Evolutionary conservation across 2,329 filamentous ascomycete genomes (phyloP), one percentile per base, ranked within the genome.

Genomic region (Neonectria magnoliae): DNA sequence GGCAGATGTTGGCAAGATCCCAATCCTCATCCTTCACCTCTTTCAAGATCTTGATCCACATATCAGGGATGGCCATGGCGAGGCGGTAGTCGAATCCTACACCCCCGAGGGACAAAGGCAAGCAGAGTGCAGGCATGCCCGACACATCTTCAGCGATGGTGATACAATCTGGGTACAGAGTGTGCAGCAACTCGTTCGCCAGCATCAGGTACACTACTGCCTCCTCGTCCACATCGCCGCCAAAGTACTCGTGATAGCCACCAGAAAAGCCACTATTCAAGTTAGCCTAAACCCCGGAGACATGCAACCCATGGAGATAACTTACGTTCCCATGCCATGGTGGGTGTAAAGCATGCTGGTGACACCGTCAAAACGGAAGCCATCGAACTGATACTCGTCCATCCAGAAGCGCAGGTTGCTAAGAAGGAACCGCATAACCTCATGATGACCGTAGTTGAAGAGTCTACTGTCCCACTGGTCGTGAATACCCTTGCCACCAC

Each of bases 11-110:
- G 62, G 88, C 89, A 80, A 99, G 91, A 74, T 98, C 92, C 96
- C 96, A 99, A 10, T 97, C 88, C 67, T 93, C 87, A 74, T 99
- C 96, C 75, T 91, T 87, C 78, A 93, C 90, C 81, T 99, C 96
- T 80, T 99, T 99, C 66, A 98, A 81, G 76, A 97, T 93, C 82
- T 99, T 99, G 85, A 99, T 99, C 89, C 97, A 99, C 89, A 99
- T 93, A 79, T 99, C 96, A 4, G 96, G 96, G 67, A 99, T 90
- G 5, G 96, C 96, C 96, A 99, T 99, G 60, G 94, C 94, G 33
- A 99, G 88, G 71, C 96, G 90, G 80, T 99, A 99, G 81, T 99
- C 96, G 77, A 99, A 99, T 27, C 96, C 96, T 71, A 98, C 89
- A 67, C 96, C 96, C 18, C 96, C 96, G 2, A 98, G 84, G 1